phyloP scores from a whole-genome alignment of 2,329 filamentous ascomycete genomes.

The Talaromyces sp. region DNA sequence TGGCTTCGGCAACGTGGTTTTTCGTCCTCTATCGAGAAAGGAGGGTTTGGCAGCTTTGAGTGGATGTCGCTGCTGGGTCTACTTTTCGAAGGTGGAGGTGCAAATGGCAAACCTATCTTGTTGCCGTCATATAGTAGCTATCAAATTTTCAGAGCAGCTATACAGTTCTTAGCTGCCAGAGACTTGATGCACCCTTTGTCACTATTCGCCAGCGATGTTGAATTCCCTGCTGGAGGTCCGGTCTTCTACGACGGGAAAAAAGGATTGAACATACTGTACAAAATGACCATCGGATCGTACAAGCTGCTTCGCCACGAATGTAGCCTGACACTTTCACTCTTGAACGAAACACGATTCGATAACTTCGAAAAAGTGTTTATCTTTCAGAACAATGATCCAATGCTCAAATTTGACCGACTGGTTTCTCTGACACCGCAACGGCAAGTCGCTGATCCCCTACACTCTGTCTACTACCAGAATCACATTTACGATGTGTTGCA shows the following conservation, averaged over 20 bases:
- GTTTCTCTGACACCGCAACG: conserved; percentile 31
- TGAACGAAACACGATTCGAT: conserved; percentile 68
- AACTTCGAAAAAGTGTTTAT: conserved; percentile 87
- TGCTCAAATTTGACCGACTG: conserved; percentile 53
- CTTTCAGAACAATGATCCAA: conserved; percentile 47
- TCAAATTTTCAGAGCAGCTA: conserved; percentile 86
- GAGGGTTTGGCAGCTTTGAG: conserved; percentile 91
- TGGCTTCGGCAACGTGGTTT: conserved; percentile 91
- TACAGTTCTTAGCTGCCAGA: conserved; percentile 77
- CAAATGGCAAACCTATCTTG: conserved; percentile 65
- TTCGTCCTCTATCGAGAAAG: conserved; percentile 60
- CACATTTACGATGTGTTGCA: conserved; percentile 60
- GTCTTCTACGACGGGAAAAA: conserved; percentile 72
- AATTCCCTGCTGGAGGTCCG: conserved; percentile 50
- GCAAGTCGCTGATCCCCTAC: conserved; percentile 24
- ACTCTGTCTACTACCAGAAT: conserved; percentile 27
- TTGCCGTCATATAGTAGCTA: conserved; percentile 81
- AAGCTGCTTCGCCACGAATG: conserved; percentile 68
- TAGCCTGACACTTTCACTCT: conserved; percentile 64
- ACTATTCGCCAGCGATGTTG: conserved; percentile 25
- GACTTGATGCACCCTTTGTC: conserved; percentile 67
- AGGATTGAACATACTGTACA: conserved; percentile 77
- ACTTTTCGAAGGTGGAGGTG: conserved; percentile 70
- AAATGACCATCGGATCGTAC: conserved; percentile 86
- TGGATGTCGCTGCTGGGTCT: conserved; percentile 78